Evolutionary conservation across 768 basidiomycete genomes (phyloP).

Genomic region (Tricholoma matsutake): DNA sequence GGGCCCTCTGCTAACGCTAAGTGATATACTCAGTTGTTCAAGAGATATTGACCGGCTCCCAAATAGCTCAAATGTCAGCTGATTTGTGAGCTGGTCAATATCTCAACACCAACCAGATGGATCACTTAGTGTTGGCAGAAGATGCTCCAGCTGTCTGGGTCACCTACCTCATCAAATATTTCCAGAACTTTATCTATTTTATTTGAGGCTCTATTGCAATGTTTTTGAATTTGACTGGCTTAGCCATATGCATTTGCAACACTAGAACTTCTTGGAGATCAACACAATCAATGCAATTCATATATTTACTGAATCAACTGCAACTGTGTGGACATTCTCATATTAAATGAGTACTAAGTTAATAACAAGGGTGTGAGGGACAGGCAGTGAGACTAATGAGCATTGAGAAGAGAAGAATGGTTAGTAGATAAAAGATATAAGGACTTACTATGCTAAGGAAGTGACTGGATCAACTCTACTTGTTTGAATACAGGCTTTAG

Average conservation of each 20-base stretch:
- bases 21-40: background rate
- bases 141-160: background rate
- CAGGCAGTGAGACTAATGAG: too few relatives aligned
- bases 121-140: too few relatives aligned
- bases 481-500: background rate
- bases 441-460: background rate
- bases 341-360: too few relatives aligned
- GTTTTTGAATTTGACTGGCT: background rate
- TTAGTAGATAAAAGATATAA: background rate
- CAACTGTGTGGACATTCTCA: background rate
- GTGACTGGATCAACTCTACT: background rate
- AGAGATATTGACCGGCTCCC: too few relatives aligned
- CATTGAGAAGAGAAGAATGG: background rate
- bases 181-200: background rate
- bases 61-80: too few relatives aligned
- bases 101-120: too few relatives aligned
- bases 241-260: too few relatives aligned
- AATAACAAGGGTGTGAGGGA: too few relatives aligned
- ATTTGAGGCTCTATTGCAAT: background rate
- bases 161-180: background rate
- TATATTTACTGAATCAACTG: background rate
- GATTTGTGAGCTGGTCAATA: too few relatives aligned
- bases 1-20: background rate
- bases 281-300: background rate
- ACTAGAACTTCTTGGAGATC: background rate